Conservation (phyloP, 257 asterid species). For the Verbascum thapsus region DNA sequence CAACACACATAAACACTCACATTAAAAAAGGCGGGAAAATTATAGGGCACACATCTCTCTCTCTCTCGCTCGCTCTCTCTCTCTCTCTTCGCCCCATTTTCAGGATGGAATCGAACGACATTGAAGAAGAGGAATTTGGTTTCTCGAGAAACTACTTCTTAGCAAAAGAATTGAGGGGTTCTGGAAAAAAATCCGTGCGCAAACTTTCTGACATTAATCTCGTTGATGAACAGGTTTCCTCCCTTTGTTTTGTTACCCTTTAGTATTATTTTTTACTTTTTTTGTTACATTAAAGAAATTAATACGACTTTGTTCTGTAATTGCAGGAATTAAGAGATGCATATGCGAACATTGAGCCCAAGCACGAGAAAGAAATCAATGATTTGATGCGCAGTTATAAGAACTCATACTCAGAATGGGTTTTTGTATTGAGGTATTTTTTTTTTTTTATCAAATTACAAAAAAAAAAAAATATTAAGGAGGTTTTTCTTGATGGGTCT, state of each 20-base stretch:
- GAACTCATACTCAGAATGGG: slow-evolving; percentile 68
- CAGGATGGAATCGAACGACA: slow-evolving; percentile 52
- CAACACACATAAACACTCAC: too few species aligned
- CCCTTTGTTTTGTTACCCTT: not conserved
- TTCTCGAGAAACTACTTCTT: slow-evolving; percentile 89
- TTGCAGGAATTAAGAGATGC: slow-evolving; percentile 79
- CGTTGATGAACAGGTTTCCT: slow-evolving; percentile 84
- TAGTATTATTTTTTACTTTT: not conserved
- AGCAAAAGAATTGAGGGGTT: slow-evolving; percentile 73
- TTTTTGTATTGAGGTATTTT: slow-evolving; percentile 54
- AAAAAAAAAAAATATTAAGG: not conserved
- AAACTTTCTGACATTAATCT: slow-evolving; percentile 66
- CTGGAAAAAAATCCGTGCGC: slow-evolving; percentile 66
- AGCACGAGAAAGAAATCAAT: slow-evolving; percentile 75
- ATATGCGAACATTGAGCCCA: slow-evolving; percentile 62
- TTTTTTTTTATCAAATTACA: not conserved
- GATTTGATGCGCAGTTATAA: slow-evolving; percentile 55
- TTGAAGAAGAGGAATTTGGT: slow-evolving; percentile 81
- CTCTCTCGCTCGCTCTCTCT: not conserved
- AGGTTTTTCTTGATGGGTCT: not conserved
- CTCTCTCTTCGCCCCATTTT: not conserved
- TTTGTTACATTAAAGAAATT: not conserved
- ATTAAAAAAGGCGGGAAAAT: slow-evolving; percentile 39
- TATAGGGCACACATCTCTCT: slow-evolving; percentile 27
- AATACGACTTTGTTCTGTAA: not conserved